phyloP scores from a whole-genome alignment of 768 basidiomycete genomes.

The Galerina marginata region DNA sequence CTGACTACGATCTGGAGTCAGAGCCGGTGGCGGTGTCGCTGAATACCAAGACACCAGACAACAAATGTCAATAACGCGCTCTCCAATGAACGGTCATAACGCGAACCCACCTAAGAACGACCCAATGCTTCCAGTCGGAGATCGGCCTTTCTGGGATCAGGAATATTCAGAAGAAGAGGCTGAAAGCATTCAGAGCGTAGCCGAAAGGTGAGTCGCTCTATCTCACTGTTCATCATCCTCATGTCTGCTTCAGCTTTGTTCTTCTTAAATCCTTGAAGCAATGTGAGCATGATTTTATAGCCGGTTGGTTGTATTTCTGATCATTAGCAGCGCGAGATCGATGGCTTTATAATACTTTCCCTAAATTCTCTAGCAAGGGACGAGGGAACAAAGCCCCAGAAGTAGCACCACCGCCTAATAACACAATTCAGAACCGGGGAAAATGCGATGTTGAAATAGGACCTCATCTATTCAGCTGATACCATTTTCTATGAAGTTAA shows the following conservation, averaged over 20 bases:
- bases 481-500: slow-evolving; percentile 77
- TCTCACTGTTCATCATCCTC: background rate
- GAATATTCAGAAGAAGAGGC: slow-evolving; percentile 47
- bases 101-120: slow-evolving; percentile 16
- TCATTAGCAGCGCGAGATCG: slow-evolving; percentile 62
- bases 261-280: slow-evolving; percentile 72
- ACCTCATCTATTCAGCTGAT: slow-evolving; percentile 71
- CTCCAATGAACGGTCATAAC: slow-evolving; percentile 11
- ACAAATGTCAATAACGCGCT: slow-evolving; percentile 18
- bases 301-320: background rate
- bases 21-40: background rate
- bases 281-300: slow-evolving; percentile 48
- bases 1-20: too few relatives aligned
- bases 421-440: slow-evolving; percentile 68
- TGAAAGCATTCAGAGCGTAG: slow-evolving; percentile 48
- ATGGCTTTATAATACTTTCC: slow-evolving; percentile 72
- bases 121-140: slow-evolving; percentile 58
- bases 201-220: slow-evolving; percentile 56
- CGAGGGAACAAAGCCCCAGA: slow-evolving; percentile 60
- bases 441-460: slow-evolving; percentile 76
- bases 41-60: background rate
- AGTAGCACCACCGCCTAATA: slow-evolving; percentile 69
- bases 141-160: slow-evolving; percentile 65
- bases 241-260: slow-evolving; percentile 50
- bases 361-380: slow-evolving; percentile 71